A percentile compares a stretch with the other conserved stretches of the same genome.
These are phyloP conservation scores for Suhomyces emberorum DNA, from an alignment of 805 yeast genomes.

Conservation along the genomic window DNA sequence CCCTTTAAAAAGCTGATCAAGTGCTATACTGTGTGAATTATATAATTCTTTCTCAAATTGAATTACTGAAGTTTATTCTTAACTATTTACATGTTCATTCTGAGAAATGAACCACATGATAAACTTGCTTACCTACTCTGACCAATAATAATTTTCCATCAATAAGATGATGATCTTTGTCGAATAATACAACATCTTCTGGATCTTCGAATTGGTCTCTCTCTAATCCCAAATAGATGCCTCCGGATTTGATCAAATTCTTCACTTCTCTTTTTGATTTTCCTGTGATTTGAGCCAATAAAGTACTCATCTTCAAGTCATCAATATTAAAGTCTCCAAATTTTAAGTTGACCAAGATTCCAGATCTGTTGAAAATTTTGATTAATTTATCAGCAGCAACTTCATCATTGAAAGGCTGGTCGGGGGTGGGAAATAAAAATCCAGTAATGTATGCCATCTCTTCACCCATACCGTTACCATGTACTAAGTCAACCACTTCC, in stretches of 20 bases:
- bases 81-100: not conserved
- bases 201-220: conserved; percentile 48
- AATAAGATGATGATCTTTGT: conserved; percentile 46
- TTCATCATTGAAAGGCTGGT: conserved; percentile 45
- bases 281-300: conserved; percentile 48
- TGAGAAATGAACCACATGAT: conserved; percentile 49
- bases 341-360: conserved; percentile 40
- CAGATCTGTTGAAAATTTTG: conserved; percentile 55
- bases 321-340: conserved; percentile 24
- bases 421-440: conserved; percentile 60
- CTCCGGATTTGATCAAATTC: conserved; percentile 63
- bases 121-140: conserved; percentile 72
- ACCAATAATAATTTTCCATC: conserved; percentile 61
- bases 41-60: no score
- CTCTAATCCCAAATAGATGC: conserved; percentile 66
- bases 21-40: no score
- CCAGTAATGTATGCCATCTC: conserved; percentile 66
- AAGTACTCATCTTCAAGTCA: conserved; percentile 46
- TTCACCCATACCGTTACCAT: conserved; percentile 74
- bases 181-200: conserved; percentile 49
- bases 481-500: conserved; percentile 84
- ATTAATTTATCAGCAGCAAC: conserved; percentile 49
- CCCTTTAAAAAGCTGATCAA: no score
- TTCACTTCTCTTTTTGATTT: conserved; percentile 58
- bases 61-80: no score